Evolutionary conservation across 2,329 filamentous ascomycete genomes (phyloP), one percentile per base, ranked within the genome.

Genomic region (Curvularia sp.): DNA sequence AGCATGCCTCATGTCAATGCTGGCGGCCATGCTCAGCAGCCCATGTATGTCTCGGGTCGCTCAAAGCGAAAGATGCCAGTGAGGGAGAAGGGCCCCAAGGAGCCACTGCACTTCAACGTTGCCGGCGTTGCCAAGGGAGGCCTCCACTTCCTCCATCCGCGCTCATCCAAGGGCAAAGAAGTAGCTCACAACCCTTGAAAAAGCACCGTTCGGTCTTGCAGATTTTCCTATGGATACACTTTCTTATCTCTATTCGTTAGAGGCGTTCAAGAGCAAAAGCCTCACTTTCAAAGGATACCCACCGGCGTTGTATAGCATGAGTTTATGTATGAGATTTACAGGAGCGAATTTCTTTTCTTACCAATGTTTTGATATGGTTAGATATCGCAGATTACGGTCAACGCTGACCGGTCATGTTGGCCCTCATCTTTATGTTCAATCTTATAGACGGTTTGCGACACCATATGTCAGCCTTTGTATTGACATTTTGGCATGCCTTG

Each of bases 1-100:
- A 77, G 75, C 48, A 69, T 75, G 66, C 70, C 73, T 24, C 66
- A 66, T 20, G 67, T 75, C 46, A 65, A 69, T 53, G 60, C 66
- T 43, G 62, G 62, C 24, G 64, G 65, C 22, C 65, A 66, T 41
- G 58, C 65, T n/a, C 63, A 66, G 30, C 65, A 71, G 42, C 70
- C 73, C 13, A 72, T 78, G 42, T 79, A 78, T 50, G 68, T 77
- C 42, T 79, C 77, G 24, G 77, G 77, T 28, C 74, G 77, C 20
- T 77, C 76, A 10, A 79, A 79, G 65, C 67, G 77, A 35, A 79
- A 79, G 70, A 77, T 79, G 71, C 72, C 75, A 7, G 69, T 75
- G 4, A 66, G 72, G 22, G 73, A 76, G 52, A 79, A 78, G 61
- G 74, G 72, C 2, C 58, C 65, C 22, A 78, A 74, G 56, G 76